Conservation (phyloP, 2,329 filamentous ascomycete genomes). For the Fusarium paranaense region DNA sequence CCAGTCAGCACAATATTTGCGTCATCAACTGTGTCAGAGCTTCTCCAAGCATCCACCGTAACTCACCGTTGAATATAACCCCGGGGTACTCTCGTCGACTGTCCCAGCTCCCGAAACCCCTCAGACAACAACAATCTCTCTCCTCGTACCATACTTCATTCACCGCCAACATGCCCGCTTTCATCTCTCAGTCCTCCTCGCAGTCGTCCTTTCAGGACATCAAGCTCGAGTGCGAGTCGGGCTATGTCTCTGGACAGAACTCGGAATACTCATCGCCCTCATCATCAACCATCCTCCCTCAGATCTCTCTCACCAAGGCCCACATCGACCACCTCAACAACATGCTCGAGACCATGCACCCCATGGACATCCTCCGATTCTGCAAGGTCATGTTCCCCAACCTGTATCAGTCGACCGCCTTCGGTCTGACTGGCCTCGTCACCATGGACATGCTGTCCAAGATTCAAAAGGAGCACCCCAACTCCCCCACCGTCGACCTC, state of each 20-base stretch:
- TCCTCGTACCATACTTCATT: slow-evolving; percentile 10
- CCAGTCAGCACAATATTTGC: slow-evolving; percentile 40
- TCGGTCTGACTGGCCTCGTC: slow-evolving; percentile 83
- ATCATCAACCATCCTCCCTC: slow-evolving; percentile 65
- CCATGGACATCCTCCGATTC: slow-evolving; percentile 93
- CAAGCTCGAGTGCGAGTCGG: slow-evolving; percentile 76
- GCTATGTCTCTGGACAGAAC: slow-evolving; percentile 75
- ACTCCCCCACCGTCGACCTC: slow-evolving; percentile 70
- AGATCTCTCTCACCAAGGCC: slow-evolving; percentile 85
- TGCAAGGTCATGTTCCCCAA: slow-evolving; percentile 90
- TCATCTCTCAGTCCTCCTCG: slow-evolving; percentile 54
- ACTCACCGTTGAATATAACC: slow-evolving; percentile 29
- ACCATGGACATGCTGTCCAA: slow-evolving; percentile 89
- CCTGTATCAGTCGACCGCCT: slow-evolving; percentile 88
- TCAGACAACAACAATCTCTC: slow-evolving; percentile 29
- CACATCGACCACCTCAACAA: slow-evolving; percentile 93
- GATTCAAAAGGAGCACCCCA: slow-evolving; percentile 72
- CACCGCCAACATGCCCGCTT: slow-evolving; percentile 51
- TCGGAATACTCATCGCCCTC: slow-evolving; percentile 54
- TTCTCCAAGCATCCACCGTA: slow-evolving; percentile 15
- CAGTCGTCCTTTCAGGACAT: slow-evolving; percentile 53
- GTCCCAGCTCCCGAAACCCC: slow-evolving; percentile 38
- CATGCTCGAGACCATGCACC: slow-evolving; percentile 87
- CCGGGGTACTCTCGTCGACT: slow-evolving; percentile 28
- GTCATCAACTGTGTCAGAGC: slow-evolving; percentile 38